These are phyloP conservation scores for Solanum piurae DNA, from an alignment of 257 asterid genomes.

Conservation along the genomic window DNA sequence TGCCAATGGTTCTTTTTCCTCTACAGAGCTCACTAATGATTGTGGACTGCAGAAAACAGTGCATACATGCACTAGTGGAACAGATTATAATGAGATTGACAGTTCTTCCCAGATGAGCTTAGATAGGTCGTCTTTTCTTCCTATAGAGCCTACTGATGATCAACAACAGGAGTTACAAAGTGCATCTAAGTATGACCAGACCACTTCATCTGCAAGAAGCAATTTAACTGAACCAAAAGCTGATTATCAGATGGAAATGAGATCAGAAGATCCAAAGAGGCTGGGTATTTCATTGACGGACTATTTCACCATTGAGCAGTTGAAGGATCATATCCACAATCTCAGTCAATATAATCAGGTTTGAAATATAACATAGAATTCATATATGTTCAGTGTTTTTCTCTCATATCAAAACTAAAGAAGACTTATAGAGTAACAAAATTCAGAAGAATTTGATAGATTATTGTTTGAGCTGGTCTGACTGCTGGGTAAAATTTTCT, in stretches of 20 bases:
- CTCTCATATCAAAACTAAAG: neutral
- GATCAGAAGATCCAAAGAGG: constrained; percentile 18
- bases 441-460: neutral
- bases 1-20: constrained; percentile 11
- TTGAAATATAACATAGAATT: constrained; percentile 6
- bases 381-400: neutral
- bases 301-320: constrained; percentile 48
- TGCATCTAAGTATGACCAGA: constrained; percentile 5
- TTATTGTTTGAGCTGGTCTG: neutral
- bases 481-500: neutral
- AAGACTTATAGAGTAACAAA: neutral
- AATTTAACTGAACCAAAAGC: constrained; percentile 4
- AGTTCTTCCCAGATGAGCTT: constrained; percentile 13
- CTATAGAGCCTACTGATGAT: constrained; percentile 1
- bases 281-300: constrained; percentile 49
- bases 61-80: neutral
- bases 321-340: constrained; percentile 44
- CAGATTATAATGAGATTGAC: constrained; percentile 1
- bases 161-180: constrained; percentile 14
- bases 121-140: constrained; percentile 10
- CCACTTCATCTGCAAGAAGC: constrained; percentile 7
- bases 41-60: constrained; percentile 14
- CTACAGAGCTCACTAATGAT: constrained; percentile 12
- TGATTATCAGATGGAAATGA: constrained; percentile 6
- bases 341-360: constrained; percentile 39